phyloP scores from a whole-genome alignment of 2,329 filamentous ascomycete species.

The Bipolaris cookei region DNA sequence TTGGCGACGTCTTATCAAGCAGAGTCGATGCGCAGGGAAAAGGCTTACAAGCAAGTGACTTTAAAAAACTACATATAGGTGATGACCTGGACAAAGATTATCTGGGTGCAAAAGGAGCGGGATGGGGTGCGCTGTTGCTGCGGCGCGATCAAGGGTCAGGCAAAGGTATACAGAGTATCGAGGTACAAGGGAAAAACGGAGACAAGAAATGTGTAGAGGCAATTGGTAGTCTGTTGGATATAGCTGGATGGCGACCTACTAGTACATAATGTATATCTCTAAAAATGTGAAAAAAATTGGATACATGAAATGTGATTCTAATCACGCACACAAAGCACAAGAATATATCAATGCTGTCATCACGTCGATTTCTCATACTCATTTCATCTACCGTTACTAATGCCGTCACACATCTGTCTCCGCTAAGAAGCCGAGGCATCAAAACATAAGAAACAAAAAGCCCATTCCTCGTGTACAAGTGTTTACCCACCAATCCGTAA shows the following conservation, averaged over 20 bases:
- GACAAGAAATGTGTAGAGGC: neutral
- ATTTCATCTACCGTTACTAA: neutral
- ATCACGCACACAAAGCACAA: too few species aligned
- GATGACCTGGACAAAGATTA: slow-evolving; percentile 62
- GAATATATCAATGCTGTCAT: too few species aligned
- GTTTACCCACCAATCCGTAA: slow-evolving; percentile 3
- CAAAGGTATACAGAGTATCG: neutral
- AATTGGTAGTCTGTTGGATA: neutral
- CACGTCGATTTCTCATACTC: neutral
- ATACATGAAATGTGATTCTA: too few species aligned
- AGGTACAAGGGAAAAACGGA: neutral
- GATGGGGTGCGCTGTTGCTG: slow-evolving; percentile 56
- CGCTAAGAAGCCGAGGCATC: neutral
- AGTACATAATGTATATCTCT: too few species aligned
- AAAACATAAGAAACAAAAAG: slow-evolving; percentile 11
- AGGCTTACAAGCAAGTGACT: slow-evolving; percentile 21
- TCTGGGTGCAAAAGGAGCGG: slow-evolving; percentile 55
- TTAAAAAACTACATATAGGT: slow-evolving; percentile 60
- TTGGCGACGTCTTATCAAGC: slow-evolving; percentile 32
- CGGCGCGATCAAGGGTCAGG: slow-evolving; percentile 25
- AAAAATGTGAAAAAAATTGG: too few species aligned
- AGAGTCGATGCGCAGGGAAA: slow-evolving; percentile 28
- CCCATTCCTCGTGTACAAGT: slow-evolving; percentile 14
- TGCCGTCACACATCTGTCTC: neutral
- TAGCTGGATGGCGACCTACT: neutral